Base-by-base conservation (phyloP, 2,329 filamentous ascomycete species). In the Allantophomopsis lycopodina region DNA sequence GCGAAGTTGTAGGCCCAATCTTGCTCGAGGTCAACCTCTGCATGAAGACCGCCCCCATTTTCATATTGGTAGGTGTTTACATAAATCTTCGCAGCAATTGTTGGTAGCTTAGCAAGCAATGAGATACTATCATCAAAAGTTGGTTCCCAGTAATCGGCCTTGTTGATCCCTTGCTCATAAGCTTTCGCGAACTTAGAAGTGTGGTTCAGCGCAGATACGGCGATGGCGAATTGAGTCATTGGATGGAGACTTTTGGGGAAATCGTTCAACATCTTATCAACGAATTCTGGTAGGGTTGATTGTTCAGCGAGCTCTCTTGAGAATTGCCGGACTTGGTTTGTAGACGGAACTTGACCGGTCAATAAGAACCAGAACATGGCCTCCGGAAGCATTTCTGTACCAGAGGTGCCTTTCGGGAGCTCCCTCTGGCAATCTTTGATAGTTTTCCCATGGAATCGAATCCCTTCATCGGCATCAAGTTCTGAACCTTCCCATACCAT, bases 1-100 rank as follows among this genome's bases (percentile, higher is more conserved):
- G 91, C 91, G 55, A 95, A 98, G 72, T 98, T 98, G 71, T 95
- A 94, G 1, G 88, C 82, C 91, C 91, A 98, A 63, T 98, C 91
- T 64, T 95, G 85, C 50, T 82, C 72, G 42, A 76, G 62, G 53
- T 98, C 88, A 37, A 93, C 68, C 59, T 83, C 67, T 51, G 80
- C 74, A 7, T 85, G 78, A 46, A 94, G 69, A 48, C 89, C 77
- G 59, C 88, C 76, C 51, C 69, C 64, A 10, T 8, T 12, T 28
- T 28, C 23, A 8, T 28, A 12, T 57, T 75, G 68, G 73, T 91
- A 84, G 47, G 86, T 70, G 61, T 91, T 91, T 56, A 94, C 86
- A 71, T 98, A 95, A 56, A 98, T 95, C 64, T 94, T 93, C 43
- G 91, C 91, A 20, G 91, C 91, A 50, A 98, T 88, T 45, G 86